These are phyloP conservation scores for Irpex lacteus DNA, from an alignment of 1,284 basidiomycete genomes.

Conservation along the genomic window DNA sequence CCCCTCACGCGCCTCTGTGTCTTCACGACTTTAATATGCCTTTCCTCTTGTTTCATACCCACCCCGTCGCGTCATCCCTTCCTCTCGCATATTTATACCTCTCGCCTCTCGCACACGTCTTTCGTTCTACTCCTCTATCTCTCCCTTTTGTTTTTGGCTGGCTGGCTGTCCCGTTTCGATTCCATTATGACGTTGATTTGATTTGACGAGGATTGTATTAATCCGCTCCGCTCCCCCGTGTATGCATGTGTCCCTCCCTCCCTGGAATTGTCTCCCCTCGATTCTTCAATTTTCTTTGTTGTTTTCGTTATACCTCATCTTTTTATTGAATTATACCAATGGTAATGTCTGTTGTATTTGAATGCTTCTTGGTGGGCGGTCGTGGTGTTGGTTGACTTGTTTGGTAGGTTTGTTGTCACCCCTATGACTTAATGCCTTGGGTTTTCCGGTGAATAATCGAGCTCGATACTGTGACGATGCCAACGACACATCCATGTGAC, in stretches of 20 bases:
- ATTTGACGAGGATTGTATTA: slow-evolving; percentile 13
- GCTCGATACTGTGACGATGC: too few relatives aligned
- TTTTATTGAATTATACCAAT: slow-evolving; percentile 5
- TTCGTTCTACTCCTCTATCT: slow-evolving; percentile 6
- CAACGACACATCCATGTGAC: too few relatives aligned
- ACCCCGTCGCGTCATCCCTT: neutral
- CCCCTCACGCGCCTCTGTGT: neutral
- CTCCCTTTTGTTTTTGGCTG: neutral
- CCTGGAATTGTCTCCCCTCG: slow-evolving; percentile 5
- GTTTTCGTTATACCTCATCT: slow-evolving; percentile 6
- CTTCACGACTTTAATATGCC: neutral
- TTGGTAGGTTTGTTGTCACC: too few relatives aligned
- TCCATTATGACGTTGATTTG: neutral
- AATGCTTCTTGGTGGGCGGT: too few relatives aligned
- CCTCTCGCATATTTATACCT: neutral
- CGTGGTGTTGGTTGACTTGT: too few relatives aligned
- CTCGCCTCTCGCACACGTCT: neutral
- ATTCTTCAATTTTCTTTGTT: neutral
- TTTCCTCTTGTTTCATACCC: neutral
- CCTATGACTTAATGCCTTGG: too few relatives aligned
- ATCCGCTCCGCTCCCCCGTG: slow-evolving; percentile 2
- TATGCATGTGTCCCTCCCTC: slow-evolving; percentile 9
- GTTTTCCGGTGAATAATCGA: too few relatives aligned
- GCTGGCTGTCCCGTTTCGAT: slow-evolving; percentile 2
- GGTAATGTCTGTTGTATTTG: slow-evolving; percentile 3